Evolutionary conservation across 768 basidiomycete species (phyloP).

Genomic region (Podaxis sp.): DNA sequence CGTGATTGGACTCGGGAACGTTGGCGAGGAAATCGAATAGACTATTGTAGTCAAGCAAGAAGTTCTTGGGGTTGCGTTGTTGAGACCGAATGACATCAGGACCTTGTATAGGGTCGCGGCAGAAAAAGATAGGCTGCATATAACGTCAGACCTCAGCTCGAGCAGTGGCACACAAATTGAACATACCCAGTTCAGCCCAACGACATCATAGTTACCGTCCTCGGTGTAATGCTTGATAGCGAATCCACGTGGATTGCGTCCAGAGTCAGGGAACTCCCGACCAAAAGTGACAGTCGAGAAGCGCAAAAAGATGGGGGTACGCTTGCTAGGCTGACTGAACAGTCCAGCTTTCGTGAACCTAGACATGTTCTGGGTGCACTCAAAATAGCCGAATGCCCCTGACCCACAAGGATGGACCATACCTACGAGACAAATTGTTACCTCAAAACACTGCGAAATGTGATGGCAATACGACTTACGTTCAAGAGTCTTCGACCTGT

Average conservation of each 20-base stretch:
- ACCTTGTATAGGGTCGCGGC: slow-evolving; percentile 16
- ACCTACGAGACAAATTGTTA: not conserved
- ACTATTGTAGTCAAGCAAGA: slow-evolving; percentile 15
- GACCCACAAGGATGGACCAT: slow-evolving; percentile 16
- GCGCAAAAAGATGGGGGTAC: slow-evolving; percentile 14
- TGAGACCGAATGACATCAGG: slow-evolving; percentile 18
- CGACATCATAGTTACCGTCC: slow-evolving; percentile 17
- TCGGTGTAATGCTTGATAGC: slow-evolving; percentile 19
- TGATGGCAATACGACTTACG: not conserved
- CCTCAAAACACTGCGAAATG: not conserved
- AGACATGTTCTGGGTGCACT: slow-evolving; percentile 17
- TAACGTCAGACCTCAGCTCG: not conserved
- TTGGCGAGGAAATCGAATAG: slow-evolving; percentile 17
- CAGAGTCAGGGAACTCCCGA: slow-evolving; percentile 15
- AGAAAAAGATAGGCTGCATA: slow-evolving; percentile 13
- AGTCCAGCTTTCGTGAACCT: slow-evolving; percentile 15
- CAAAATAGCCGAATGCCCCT: slow-evolving; percentile 16
- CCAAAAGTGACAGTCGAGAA: slow-evolving; percentile 18
- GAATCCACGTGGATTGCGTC: slow-evolving; percentile 16
- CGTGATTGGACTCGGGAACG: slow-evolving; percentile 16
- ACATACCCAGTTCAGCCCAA: slow-evolving; percentile 15
- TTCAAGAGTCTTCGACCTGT: slow-evolving; percentile 15
- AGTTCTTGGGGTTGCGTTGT: slow-evolving; percentile 14
- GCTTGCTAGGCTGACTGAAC: slow-evolving; percentile 8
- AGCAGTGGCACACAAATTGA: not conserved